Evolutionary conservation across 2,329 filamentous ascomycete genomes (phyloP).

Genomic region (Fusarium sublunatum): DNA sequence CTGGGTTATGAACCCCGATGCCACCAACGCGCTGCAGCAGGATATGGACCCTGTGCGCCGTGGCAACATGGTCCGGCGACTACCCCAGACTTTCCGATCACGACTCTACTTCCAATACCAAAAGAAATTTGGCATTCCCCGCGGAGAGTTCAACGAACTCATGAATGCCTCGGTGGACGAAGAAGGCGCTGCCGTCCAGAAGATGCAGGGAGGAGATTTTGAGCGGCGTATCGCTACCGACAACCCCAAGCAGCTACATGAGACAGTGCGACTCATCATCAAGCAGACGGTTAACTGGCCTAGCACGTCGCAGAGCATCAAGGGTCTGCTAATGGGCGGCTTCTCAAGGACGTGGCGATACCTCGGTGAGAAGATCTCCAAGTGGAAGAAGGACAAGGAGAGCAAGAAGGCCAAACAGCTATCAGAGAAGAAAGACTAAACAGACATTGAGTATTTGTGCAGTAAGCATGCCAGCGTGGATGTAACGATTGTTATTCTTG

Average conservation of each 20-base stretch:
- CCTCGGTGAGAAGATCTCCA: slow-evolving; percentile 81
- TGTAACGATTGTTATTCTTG: slow-evolving; percentile 1
- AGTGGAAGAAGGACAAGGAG: slow-evolving; percentile 64
- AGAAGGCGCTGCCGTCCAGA: slow-evolving; percentile 73
- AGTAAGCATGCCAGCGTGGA: background rate
- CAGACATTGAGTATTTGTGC: background rate
- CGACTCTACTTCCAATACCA: slow-evolving; percentile 97
- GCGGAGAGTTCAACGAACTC: slow-evolving; percentile 85
- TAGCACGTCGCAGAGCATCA: slow-evolving; percentile 86
- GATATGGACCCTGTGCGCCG: slow-evolving; percentile 93
- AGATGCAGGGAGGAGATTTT: slow-evolving; percentile 83
- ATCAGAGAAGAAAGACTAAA: slow-evolving; percentile 35
- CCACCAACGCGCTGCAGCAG: slow-evolving; percentile 78
- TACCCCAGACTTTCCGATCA: slow-evolving; percentile 86
- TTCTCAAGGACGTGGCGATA: slow-evolving; percentile 77
- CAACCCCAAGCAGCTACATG: slow-evolving; percentile 72
- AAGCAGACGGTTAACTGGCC: slow-evolving; percentile 93
- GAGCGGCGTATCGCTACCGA: slow-evolving; percentile 85
- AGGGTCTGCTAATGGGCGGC: slow-evolving; percentile 84
- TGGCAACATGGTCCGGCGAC: slow-evolving; percentile 94
- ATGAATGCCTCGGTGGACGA: slow-evolving; percentile 80
- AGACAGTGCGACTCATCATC: slow-evolving; percentile 80
- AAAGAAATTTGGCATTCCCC: slow-evolving; percentile 86
- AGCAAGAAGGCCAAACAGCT: slow-evolving; percentile 39
- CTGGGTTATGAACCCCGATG: slow-evolving; percentile 57